Evolutionary conservation across 345 rosid species (phyloP).

Genomic region (Raphanus raphanistrum): DNA sequence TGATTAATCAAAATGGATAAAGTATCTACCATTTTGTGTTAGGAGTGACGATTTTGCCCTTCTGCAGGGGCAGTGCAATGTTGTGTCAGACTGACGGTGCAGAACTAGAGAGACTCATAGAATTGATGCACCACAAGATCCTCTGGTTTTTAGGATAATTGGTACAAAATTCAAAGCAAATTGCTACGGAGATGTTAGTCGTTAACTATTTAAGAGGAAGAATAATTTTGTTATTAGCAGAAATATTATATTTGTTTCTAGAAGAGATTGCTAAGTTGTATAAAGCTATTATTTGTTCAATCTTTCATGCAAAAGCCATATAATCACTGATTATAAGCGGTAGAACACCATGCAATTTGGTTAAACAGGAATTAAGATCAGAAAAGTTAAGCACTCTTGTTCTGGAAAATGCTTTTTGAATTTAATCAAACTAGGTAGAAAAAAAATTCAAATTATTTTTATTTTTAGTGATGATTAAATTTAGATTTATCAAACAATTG

Average conservation of each 20-base stretch:
- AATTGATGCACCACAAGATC: not conserved
- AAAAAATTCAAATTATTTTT: not conserved
- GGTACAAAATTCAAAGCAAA: not conserved
- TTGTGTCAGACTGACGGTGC: not conserved
- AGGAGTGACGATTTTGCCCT: not conserved
- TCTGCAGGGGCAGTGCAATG: not conserved
- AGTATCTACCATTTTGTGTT: not conserved
- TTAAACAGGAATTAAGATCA: not conserved
- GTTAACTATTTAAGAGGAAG: not conserved
- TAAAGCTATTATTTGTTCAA: not conserved
- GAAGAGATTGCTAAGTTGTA: too few species aligned
- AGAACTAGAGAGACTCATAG: not conserved
- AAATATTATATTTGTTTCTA: too few species aligned
- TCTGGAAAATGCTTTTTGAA: too few species aligned
- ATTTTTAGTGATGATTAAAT: too few species aligned
- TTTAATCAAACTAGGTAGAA: too few species aligned
- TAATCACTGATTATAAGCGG: not conserved
- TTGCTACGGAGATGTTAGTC: not conserved
- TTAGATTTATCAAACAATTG: too few species aligned
- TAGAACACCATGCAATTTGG: not conserved
- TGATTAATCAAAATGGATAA: not conserved
- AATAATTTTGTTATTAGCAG: too few species aligned
- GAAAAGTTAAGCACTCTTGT: not conserved
- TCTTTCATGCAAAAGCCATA: not conserved
- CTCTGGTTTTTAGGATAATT: not conserved